phyloP scores from a whole-genome alignment of 2,329 filamentous ascomycete species.

The Curvularia sp. region DNA sequence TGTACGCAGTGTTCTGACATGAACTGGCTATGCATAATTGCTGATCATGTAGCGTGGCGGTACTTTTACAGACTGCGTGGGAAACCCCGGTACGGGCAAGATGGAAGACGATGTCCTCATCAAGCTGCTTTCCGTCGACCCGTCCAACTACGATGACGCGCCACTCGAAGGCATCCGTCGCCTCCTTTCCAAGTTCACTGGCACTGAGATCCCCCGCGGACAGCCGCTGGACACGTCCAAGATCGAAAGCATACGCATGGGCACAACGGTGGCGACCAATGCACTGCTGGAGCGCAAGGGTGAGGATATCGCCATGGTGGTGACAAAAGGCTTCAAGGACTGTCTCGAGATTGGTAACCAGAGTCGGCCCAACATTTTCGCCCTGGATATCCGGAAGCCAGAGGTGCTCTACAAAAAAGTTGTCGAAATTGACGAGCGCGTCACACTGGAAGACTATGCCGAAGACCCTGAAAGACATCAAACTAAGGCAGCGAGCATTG shows the following conservation, averaged over 20 bases:
- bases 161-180: constrained; percentile 90
- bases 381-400: constrained; percentile 84
- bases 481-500: constrained; percentile 62
- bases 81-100: constrained; percentile 73
- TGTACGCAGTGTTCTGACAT: constrained; percentile 27
- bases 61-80: constrained; percentile 92
- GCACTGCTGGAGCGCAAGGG: constrained; percentile 89
- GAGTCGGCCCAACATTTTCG: constrained; percentile 87
- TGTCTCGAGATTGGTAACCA: constrained; percentile 91
- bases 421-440: constrained; percentile 88
- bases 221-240: constrained; percentile 78
- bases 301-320: constrained; percentile 84
- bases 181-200: constrained; percentile 78
- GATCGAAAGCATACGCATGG: constrained; percentile 94
- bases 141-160: constrained; percentile 87
- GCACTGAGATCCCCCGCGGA: constrained; percentile 78
- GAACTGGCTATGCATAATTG: neutral
- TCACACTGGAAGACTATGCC: constrained; percentile 90
- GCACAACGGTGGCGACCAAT: constrained; percentile 93
- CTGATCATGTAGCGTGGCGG: constrained; percentile 69
- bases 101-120: constrained; percentile 80
- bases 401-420: constrained; percentile 86
- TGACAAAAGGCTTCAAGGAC: constrained; percentile 87
- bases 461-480: constrained; percentile 76
- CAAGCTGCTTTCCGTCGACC: constrained; percentile 89